phyloP scores from a whole-genome alignment of 192 early-diverging fungal genomes.

The Chytriomyces hyalinus region DNA sequence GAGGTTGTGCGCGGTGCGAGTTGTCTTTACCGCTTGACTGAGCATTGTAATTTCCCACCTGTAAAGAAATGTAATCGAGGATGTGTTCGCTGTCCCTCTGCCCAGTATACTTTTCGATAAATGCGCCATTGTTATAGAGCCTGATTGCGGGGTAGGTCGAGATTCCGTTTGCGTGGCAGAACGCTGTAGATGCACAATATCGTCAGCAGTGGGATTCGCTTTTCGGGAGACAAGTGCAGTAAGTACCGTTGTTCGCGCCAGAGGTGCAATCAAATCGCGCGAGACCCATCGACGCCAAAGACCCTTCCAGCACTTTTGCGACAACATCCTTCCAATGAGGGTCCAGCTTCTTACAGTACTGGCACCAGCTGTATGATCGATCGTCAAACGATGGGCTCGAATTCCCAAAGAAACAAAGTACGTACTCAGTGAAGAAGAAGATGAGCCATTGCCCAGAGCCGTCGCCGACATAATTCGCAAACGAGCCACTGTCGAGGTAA shows the following conservation, averaged over 20 bases:
- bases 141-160: conserved; percentile 19
- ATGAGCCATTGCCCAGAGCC: conserved; percentile 28
- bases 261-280: conserved; percentile 26
- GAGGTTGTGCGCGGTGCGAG: background rate
- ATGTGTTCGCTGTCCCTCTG: background rate
- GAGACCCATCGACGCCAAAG: conserved; percentile 2
- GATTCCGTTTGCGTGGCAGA: conserved; percentile 21
- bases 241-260: background rate
- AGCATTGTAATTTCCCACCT: background rate
- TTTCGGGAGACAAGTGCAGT: background rate
- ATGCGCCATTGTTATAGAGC: conserved; percentile 12
- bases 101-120: conserved; percentile 27
- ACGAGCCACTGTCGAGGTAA: background rate
- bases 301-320: background rate
- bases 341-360: conserved; percentile 18
- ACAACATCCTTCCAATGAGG: conserved; percentile 6
- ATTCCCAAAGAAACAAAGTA: background rate
- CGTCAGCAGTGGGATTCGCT: background rate
- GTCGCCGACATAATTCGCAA: background rate
- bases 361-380: conserved; percentile 15
- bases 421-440: conserved; percentile 13
- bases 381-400: too few species aligned
- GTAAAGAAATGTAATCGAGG: background rate
- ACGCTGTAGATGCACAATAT: background rate
- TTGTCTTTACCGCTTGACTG: background rate